Conservation (phyloP, 2,329 filamentous ascomycete species). For the Thermothelomyces thermophilus region DNA sequence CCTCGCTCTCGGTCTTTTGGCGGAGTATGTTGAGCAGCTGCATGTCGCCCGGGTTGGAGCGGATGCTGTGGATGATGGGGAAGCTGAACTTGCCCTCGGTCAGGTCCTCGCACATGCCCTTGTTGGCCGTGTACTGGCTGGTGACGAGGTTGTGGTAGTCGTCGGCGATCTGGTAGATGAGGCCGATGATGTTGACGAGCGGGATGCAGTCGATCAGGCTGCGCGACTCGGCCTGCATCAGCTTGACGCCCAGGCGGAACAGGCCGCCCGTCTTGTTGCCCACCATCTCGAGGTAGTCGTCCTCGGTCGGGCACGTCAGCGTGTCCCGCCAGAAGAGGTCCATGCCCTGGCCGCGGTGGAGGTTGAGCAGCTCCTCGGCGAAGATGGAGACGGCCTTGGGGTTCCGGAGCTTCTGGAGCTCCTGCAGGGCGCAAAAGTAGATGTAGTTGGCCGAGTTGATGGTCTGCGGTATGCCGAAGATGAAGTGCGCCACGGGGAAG, state of each 20-base stretch:
- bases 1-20: conserved; percentile 78
- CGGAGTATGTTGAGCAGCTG: conserved; percentile 88
- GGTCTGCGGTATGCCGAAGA: conserved; percentile 80
- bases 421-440: conserved; percentile 73
- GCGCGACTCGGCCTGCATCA: conserved; percentile 72
- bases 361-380: conserved; percentile 74
- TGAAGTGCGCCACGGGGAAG: conserved; percentile 73
- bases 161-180: conserved; percentile 85
- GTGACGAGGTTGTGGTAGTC: conserved; percentile 86
- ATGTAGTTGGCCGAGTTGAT: conserved; percentile 90
- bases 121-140: conserved; percentile 74
- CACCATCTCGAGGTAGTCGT: conserved; percentile 93
- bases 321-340: conserved; percentile 87
- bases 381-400: conserved; percentile 63
- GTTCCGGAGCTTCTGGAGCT: conserved; percentile 67
- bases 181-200: conserved; percentile 76
- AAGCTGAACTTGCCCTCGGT: conserved; percentile 98
- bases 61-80: conserved; percentile 89
- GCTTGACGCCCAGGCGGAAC: conserved; percentile 75
- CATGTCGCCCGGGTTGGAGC: conserved; percentile 63
- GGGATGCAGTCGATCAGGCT: conserved; percentile 63
- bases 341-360: conserved; percentile 85
- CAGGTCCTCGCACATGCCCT: conserved; percentile 90
- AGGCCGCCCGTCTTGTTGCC: conserved; percentile 84
- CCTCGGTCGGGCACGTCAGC: conserved; percentile 74